Conservation (phyloP, 768 basidiomycete species). For the Amanita molliuscula region DNA sequence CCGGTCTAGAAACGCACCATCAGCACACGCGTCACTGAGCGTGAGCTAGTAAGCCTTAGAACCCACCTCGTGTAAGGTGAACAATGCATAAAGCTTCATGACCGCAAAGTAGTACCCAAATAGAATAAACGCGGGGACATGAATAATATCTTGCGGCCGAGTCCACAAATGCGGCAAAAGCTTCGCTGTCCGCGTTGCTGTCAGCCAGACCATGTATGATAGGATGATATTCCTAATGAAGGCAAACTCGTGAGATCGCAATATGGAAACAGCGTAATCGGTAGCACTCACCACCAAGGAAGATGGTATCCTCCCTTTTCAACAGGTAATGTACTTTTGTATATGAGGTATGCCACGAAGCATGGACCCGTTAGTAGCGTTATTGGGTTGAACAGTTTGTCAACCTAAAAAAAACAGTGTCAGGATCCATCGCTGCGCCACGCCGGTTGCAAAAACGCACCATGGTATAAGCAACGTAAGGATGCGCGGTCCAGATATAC, state of each 20-base stretch:
- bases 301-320: constrained; percentile 69
- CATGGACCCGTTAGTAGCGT: constrained; percentile 79
- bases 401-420: constrained; percentile 37
- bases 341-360: constrained; percentile 67
- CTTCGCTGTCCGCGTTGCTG: constrained; percentile 68
- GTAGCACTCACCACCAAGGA: constrained; percentile 60
- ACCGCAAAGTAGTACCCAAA: constrained; percentile 94
- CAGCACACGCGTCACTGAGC: background rate
- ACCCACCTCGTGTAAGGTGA: constrained; percentile 81
- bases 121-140: constrained; percentile 76
- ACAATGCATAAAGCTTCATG: constrained; percentile 90
- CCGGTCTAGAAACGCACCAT: constrained; percentile 47
- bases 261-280: background rate
- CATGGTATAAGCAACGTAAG: constrained; percentile 92
- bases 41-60: background rate
- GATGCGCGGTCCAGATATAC: constrained; percentile 80
- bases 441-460: constrained; percentile 34
- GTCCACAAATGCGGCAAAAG: constrained; percentile 77
- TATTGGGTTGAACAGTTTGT: constrained; percentile 80
- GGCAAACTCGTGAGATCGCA: constrained; percentile 3
- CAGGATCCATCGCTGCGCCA: background rate
- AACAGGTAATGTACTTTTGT: constrained; percentile 64
- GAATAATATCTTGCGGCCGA: constrained; percentile 64
- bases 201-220: constrained; percentile 62
- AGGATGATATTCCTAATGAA: constrained; percentile 51